phyloP scores from a whole-genome alignment of 768 basidiomycete species.

The Pisolithus microcarpus region DNA sequence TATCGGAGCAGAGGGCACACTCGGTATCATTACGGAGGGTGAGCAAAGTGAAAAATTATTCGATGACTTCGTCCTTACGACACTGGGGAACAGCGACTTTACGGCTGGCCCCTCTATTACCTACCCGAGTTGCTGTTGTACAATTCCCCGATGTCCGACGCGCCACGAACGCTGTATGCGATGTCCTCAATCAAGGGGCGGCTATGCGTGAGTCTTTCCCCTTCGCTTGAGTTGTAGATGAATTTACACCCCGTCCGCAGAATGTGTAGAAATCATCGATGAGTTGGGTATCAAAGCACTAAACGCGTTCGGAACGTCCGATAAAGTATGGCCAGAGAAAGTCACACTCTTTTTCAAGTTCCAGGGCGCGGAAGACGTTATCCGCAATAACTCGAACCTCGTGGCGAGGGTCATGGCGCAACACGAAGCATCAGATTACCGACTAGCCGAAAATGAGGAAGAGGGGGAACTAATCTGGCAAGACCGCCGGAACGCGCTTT shows the following conservation, averaged over 20 bases:
- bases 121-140: slow-evolving; percentile 64
- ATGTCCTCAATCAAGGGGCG: slow-evolving; percentile 31
- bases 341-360: slow-evolving; percentile 41
- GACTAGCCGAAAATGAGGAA: slow-evolving; percentile 30
- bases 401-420: slow-evolving; percentile 28
- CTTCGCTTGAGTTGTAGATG: background rate
- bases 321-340: slow-evolving; percentile 22
- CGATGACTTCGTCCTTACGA: background rate
- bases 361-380: slow-evolving; percentile 29
- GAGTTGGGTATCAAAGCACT: slow-evolving; percentile 25
- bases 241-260: slow-evolving; percentile 7
- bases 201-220: slow-evolving; percentile 13
- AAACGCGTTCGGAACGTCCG: slow-evolving; percentile 20
- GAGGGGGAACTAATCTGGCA: slow-evolving; percentile 36
- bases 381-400: slow-evolving; percentile 26
- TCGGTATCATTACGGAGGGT: slow-evolving; percentile 82
- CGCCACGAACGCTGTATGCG: slow-evolving; percentile 36
- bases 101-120: slow-evolving; percentile 67
- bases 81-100: slow-evolving; percentile 50
- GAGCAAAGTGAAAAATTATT: background rate
- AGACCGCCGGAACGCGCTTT: slow-evolving; percentile 22
- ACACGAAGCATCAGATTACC: slow-evolving; percentile 33
- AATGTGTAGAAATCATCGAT: slow-evolving; percentile 42
- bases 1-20: slow-evolving; percentile 79
- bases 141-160: slow-evolving; percentile 35